phyloP scores from a whole-genome alignment of 2,329 filamentous ascomycete genomes.

The Teratosphaeria viscida region DNA sequence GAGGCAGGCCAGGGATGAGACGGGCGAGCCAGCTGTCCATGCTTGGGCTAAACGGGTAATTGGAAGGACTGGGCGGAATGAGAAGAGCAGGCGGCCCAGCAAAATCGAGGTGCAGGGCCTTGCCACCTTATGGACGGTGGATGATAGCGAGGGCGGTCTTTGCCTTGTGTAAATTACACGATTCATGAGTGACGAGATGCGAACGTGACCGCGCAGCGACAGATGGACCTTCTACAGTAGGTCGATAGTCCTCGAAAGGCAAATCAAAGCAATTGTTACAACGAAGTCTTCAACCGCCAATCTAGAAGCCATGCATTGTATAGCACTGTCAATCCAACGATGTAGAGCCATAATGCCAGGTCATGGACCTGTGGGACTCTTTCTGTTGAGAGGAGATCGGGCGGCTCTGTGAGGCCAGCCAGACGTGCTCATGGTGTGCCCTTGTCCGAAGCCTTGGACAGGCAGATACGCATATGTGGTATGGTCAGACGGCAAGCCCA shows the following conservation, averaged over 20 bases:
- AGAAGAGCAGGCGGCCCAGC: conserved; percentile 2
- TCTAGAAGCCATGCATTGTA: background rate
- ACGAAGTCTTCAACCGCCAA: background rate
- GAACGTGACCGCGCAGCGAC: background rate
- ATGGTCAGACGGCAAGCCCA: background rate
- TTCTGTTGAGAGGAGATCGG: background rate
- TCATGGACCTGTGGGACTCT: background rate
- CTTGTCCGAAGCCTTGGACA: background rate
- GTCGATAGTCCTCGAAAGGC: background rate
- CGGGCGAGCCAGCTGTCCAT: conserved; percentile 77
- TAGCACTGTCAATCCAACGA: background rate
- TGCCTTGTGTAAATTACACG: conserved; percentile 6
- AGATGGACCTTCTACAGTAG: background rate
- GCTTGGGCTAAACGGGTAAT: conserved; percentile 51
- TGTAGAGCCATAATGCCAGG: background rate
- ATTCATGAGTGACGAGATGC: background rate
- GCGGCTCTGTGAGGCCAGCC: background rate
- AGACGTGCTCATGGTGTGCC: background rate
- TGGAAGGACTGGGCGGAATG: conserved; percentile 34
- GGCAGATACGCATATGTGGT: no score
- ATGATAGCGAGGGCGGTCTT: conserved; percentile 59
- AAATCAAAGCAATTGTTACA: background rate
- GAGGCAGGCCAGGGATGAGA: conserved; percentile 94
- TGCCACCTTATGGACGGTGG: conserved; percentile 79
- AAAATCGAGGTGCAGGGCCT: conserved; percentile 54